Evolutionary conservation across 192 early-diverging fungal species (phyloP).

Genomic region (Cetraspora pellucida): DNA sequence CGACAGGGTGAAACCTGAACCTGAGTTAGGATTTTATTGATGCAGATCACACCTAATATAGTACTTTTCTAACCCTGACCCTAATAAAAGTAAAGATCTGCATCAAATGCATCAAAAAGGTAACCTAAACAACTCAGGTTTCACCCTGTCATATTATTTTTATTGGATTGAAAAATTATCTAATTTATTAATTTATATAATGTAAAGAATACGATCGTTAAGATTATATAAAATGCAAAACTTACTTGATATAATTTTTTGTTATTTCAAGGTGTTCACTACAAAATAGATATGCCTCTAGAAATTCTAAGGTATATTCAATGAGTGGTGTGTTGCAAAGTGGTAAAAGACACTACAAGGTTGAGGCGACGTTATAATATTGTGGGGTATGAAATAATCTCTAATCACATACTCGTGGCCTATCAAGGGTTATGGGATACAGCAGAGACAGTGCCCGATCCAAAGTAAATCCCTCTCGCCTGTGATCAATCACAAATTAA

Average conservation of each 20-base stretch:
- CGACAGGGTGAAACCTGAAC: too few species aligned
- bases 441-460: too few species aligned
- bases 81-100: too few species aligned
- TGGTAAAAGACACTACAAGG: constrained; percentile 79
- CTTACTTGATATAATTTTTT: constrained; percentile 85
- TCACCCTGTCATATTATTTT: too few species aligned
- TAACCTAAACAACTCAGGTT: too few species aligned
- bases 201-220: neutral
- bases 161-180: constrained; percentile 43
- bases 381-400: too few species aligned
- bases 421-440: constrained; percentile 79
- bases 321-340: constrained; percentile 95
- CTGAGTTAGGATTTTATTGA: too few species aligned
- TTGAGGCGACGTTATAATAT: neutral
- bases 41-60: too few species aligned
- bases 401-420: constrained; percentile 68
- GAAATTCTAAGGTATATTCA: constrained; percentile 93
- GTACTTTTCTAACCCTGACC: too few species aligned
- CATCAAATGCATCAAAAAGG: too few species aligned
- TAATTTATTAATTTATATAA: neutral
- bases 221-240: neutral
- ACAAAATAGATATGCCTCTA: constrained; percentile 84
- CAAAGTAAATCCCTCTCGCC: too few species aligned
- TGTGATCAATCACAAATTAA: too few species aligned
- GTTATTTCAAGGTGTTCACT: constrained; percentile 80